Percentiles rank a stretch among this genome's conserved stretches.
phyloP scores from a whole-genome alignment of 2,329 filamentous ascomycete genomes.

The Dactylellina sp. region DNA sequence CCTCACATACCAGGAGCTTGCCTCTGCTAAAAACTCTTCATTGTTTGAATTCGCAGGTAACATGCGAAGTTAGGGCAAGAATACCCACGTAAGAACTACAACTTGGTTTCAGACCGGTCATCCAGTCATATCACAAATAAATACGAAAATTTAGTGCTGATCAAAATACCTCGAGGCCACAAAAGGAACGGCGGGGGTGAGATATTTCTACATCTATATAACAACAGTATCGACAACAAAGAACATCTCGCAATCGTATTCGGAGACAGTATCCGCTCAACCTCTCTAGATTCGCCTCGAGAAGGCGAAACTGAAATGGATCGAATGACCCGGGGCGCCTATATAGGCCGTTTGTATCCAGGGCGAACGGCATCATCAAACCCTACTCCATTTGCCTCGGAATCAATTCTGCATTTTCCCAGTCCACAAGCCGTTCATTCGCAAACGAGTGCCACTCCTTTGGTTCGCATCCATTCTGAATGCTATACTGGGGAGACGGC shows the following conservation, averaged over 20 bases:
- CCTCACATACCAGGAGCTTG: conserved; percentile 72
- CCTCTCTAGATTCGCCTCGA: conserved; percentile 76
- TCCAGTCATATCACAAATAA: neutral
- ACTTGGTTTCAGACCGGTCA: neutral
- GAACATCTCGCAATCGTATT: conserved; percentile 98
- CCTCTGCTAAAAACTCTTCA: conserved; percentile 57
- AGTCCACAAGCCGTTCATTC: conserved; percentile 47
- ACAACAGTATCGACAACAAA: conserved; percentile 91
- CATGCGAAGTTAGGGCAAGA: conserved; percentile 91
- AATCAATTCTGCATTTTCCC: conserved; percentile 19
- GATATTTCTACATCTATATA: conserved; percentile 97
- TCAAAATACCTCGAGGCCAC: neutral
- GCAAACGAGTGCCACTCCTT: conserved; percentile 67
- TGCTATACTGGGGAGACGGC: conserved; percentile 99
- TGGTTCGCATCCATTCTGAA: conserved; percentile 96
- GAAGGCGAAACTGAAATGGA: conserved; percentile 86
- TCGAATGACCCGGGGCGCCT: conserved; percentile 93
- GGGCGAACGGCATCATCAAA: conserved; percentile 74
- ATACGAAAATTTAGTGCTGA: conserved; percentile 12
- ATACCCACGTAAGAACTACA: conserved; percentile 76
- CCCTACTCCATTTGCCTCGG: neutral
- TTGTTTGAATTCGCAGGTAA: conserved; percentile 74
- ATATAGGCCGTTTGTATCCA: conserved; percentile 86
- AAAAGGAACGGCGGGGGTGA: conserved; percentile 73
- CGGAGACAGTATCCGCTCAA: conserved; percentile 82